Evolutionary conservation across 257 asterid species (phyloP).

Genomic region (Solanum infundibuliforme): DNA sequence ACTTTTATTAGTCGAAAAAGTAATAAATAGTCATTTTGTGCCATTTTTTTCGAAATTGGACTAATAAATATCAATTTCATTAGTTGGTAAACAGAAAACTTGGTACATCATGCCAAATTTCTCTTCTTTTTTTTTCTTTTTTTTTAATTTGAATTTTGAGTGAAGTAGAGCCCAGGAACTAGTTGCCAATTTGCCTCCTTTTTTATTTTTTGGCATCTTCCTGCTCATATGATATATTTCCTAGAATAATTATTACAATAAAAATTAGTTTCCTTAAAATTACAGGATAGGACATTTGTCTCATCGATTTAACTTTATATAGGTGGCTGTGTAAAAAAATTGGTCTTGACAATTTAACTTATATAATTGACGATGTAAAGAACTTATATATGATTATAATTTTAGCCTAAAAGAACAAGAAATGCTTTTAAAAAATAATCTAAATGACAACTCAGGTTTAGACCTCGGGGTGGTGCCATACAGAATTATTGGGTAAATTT

Average conservation of each 20-base stretch:
- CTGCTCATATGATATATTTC: neutral
- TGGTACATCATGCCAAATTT: neutral
- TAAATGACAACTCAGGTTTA: neutral
- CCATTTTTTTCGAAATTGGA: neutral
- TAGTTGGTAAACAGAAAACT: neutral
- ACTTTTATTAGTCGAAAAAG: neutral
- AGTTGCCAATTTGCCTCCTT: neutral
- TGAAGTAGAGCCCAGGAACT: neutral
- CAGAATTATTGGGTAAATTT: neutral
- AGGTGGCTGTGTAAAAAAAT: accelerated
- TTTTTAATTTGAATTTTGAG: neutral
- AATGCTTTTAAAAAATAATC: neutral
- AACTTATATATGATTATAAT: neutral
- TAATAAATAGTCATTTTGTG: neutral
- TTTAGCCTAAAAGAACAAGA: neutral
- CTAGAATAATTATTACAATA: neutral
- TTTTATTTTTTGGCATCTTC: neutral
- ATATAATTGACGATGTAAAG: neutral
- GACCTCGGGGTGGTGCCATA: neutral
- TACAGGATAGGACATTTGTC: neutral
- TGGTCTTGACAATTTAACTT: neutral
- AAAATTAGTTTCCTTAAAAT: neutral
- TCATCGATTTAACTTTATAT: neutral
- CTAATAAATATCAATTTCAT: neutral
- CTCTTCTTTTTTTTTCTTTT: accelerated